Evolutionary conservation across 352 stramenopile genomes (phyloP), one percentile per base, ranked within the genome.

Genomic region (Phytopythium sindhum): DNA sequence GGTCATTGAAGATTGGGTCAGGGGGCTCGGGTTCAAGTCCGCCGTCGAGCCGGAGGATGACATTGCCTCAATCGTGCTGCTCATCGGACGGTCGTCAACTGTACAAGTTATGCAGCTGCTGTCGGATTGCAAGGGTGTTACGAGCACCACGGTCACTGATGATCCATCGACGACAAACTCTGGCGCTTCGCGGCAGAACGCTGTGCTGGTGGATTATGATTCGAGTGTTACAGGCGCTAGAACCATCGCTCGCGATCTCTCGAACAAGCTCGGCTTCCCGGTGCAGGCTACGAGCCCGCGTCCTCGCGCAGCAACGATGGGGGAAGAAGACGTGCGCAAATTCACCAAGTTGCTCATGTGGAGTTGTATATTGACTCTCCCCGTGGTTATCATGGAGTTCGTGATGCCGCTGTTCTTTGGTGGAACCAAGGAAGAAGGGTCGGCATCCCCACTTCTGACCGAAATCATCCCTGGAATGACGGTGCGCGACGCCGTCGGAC

Each of bases 1-100:
- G 19, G 55, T 57, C 14, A 84, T 97, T 51, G 82, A 91, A 59
- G 55, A 76, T 10, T 78, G 89, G 19, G 75, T 91, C 31, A 63
- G 61, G 14, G 83, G 73, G 1, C 73, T 91, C 45, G 90, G 90
- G 2, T 97, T 96, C 65, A 75, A 88, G 24, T 73, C 85, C 8
- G 79, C 66, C 17, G 71, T 83, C 17, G 51, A 87, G 48, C 75
- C 74, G 14, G 79, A 71, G 55, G 81, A 88, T 14, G 75, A 76
- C 15, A 62, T 86, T 24, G 77, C 86, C 33, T 72, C 75, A 23
- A 63, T 91, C 29, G 69, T 90, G 45, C 59, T 91, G 28, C 74
- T 88, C 21, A 59, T 89, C 21, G 74, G 71, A 5, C 68, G 54
- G 8, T 51, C 63, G 1, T 70, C 81, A 14, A 74, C 50, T 11